Evolutionary conservation across 352 stramenopile species (phyloP).

Genomic region (Pythium rishiriense): DNA sequence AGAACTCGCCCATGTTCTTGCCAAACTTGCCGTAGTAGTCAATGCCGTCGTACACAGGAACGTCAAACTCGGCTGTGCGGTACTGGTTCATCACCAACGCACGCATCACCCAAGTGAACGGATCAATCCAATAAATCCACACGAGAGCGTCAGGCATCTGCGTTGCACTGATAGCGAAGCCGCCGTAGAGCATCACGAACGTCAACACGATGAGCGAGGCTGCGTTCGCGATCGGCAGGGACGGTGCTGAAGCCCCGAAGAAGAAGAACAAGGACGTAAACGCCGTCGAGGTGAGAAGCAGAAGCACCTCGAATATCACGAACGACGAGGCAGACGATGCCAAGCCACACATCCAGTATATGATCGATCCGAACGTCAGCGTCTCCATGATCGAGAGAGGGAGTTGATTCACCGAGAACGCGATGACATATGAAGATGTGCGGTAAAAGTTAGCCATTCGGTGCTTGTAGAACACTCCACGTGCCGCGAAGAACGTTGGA

Average conservation of each 20-base stretch:
- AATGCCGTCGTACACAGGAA: constrained; percentile 21
- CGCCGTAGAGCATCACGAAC: constrained; percentile 37
- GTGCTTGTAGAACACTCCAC: constrained; percentile 73
- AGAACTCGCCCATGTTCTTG: constrained; percentile 28
- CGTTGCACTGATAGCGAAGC: constrained; percentile 37
- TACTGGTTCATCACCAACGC: constrained; percentile 33
- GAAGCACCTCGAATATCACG: constrained; percentile 53
- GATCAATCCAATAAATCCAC: constrained; percentile 46
- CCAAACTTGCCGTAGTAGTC: constrained; percentile 24
- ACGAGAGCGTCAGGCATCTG: constrained; percentile 31
- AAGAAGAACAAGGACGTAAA: constrained; percentile 36
- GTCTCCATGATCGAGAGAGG: constrained; percentile 47
- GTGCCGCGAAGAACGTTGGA: constrained; percentile 49
- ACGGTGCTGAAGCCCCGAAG: constrained; percentile 25
- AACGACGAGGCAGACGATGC: constrained; percentile 35
- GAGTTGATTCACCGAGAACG: constrained; percentile 29
- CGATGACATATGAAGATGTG: constrained; percentile 58
- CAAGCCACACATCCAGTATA: constrained; percentile 83
- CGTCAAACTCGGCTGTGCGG: constrained; percentile 4
- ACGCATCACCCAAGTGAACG: constrained; percentile 36
- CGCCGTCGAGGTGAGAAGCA: constrained; percentile 43
- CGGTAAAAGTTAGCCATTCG: constrained; percentile 68
- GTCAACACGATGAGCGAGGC: constrained; percentile 31
- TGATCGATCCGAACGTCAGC: constrained; percentile 60
- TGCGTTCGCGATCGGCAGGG: constrained; percentile 28